Conservation (phyloP, 2,329 filamentous ascomycete genomes). For the Blastomyces silverae region DNA sequence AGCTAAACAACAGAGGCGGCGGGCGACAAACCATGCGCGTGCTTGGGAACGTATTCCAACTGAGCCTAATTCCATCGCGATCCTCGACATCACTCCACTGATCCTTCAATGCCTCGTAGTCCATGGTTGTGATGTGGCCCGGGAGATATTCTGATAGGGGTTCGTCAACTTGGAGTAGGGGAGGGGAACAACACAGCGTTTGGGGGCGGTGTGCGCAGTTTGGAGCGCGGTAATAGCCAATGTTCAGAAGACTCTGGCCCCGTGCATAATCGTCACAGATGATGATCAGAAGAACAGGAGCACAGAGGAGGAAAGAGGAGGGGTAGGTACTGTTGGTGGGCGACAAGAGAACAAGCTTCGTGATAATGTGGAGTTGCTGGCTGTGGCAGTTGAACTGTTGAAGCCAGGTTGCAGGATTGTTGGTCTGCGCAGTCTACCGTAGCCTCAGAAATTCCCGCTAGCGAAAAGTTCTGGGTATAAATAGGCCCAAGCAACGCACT, state of each 20-base stretch:
- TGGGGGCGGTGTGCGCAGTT: neutral
- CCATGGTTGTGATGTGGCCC: conserved; percentile 52
- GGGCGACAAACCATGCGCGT: conserved; percentile 73
- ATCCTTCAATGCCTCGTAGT: conserved; percentile 89
- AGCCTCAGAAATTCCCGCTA: conserved; percentile 19
- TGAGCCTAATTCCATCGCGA: conserved; percentile 87
- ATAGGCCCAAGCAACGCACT: conserved; percentile 1
- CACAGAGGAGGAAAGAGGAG: neutral
- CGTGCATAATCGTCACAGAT: conserved; percentile 31
- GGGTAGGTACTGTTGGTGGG: neutral
- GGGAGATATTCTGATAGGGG: conserved; percentile 17
- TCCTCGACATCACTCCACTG: conserved; percentile 97
- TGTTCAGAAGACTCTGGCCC: conserved; percentile 23
- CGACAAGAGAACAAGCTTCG: conserved; percentile 20
- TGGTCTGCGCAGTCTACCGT: conserved; percentile 33
- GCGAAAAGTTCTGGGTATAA: conserved; percentile 23
- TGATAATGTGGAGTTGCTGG: conserved; percentile 8
- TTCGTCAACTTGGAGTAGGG: conserved; percentile 14
- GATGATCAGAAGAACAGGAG: conserved; percentile 23
- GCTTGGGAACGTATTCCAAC: conserved; percentile 98
- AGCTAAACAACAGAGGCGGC: conserved; percentile 12
- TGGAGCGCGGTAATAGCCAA: conserved; percentile 4
- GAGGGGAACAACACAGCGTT: conserved; percentile 4
- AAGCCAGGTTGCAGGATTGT: conserved; percentile 43
- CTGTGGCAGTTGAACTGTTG: conserved; percentile 23